Evolutionary conservation across 257 asterid genomes (phyloP), one percentile per base, ranked within the genome.

Genomic region (Solanum etuberosum): DNA sequence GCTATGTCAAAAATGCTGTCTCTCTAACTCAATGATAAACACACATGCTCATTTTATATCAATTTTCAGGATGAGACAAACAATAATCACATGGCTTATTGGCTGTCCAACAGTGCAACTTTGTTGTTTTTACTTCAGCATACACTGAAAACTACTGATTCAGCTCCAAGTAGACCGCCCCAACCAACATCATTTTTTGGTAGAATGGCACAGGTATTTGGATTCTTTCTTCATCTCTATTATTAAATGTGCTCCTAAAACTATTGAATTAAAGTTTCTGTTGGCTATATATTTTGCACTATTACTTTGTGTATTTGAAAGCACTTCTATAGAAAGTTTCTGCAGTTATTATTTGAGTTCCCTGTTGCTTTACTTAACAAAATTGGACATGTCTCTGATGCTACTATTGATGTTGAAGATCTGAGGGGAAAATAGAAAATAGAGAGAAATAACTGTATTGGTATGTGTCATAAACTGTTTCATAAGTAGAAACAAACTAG

Each of bases 21-120:
- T 48, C 18, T 81, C 68, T 48, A 81, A 48, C 85, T 81, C 29
- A 48, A 48, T 48, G 85, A 48, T 51, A 81, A 31, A 48, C 43
- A 51, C 57, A 20, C 31, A 86, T 85, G 34, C 87, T 31, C 25
- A 54, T 86, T 73, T 61, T 43, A 80, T 80, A 46, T 51, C 46
- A 34, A 85, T 42, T 82, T 38, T 43, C 97, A 96, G 99, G 94
- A 94, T n/a, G 94, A 95, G 91, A 88, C 89, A 70, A 88, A 93
- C 90, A 93, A 89, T 77, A 86, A 86, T 37, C 89, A 76, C 85
- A 91, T 95, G 95, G 94, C 96, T 77, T 96, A 96, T 90, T 96
- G 99, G 99, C 94, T 96, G 85, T 93, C 94, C 90, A 96, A 96
- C 89, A 90, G 98, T 83, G 94, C 98, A 54, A 93, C 93, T 0